Conservation (phyloP, 2,329 filamentous ascomycete species). For the Clarireedia hainanense region DNA sequence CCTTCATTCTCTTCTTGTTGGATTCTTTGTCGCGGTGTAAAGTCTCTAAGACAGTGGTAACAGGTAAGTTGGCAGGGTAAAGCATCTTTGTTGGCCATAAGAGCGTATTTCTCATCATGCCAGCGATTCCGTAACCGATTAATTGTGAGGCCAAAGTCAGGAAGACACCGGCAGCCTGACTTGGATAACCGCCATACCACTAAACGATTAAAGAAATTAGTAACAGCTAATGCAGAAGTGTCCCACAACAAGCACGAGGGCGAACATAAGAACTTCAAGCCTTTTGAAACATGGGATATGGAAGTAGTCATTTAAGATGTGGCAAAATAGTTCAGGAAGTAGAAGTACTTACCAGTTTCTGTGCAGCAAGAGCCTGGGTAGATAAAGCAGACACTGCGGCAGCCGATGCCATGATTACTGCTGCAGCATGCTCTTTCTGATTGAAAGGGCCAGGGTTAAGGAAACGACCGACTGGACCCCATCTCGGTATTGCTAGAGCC, state of each 20-base stretch:
- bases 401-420: constrained; percentile 45
- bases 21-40: constrained; percentile 32
- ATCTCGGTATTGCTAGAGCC: constrained; percentile 29
- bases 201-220: too few species aligned
- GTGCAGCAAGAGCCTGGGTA: constrained; percentile 64
- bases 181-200: constrained; percentile 38
- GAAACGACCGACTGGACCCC: constrained; percentile 35
- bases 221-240: too few species aligned
- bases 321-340: too few species aligned
- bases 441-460: constrained; percentile 62
- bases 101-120: constrained; percentile 50
- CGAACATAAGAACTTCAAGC: too few species aligned
- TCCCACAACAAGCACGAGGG: too few species aligned
- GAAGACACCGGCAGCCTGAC: constrained; percentile 36
- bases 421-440: constrained; percentile 60
- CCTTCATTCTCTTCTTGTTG: constrained; percentile 31
- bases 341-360: constrained; percentile 35
- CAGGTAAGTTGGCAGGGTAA: constrained; percentile 50
- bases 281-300: too few species aligned
- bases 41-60: constrained; percentile 33
- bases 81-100: constrained; percentile 55
- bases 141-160: constrained; percentile 53
- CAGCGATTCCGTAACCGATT: constrained; percentile 57
- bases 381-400: constrained; percentile 41
- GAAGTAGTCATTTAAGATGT: too few species aligned